Evolutionary conservation across 2,329 filamentous ascomycete species (phyloP), one percentile per base, ranked within the genome.

Genomic region (Hypomyces rosellus): DNA sequence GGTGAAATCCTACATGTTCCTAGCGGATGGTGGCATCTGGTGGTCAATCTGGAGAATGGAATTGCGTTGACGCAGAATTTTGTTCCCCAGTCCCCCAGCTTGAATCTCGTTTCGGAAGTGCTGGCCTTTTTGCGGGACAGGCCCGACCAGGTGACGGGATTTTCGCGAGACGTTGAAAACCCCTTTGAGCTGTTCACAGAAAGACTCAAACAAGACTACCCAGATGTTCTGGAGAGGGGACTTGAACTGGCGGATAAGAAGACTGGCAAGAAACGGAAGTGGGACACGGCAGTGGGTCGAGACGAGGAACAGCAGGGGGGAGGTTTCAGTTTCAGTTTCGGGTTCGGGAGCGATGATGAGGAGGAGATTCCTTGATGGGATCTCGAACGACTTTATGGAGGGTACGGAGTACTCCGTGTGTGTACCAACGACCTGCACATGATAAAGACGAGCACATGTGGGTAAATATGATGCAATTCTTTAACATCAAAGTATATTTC

Each of bases 11-110:
- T 97, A 45, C 89, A 96, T 64, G 92, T 97, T 5, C 92, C 93
- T 0, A 90, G 86, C 46, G 91, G 92, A 5, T 97, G 92, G 92
- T 97, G 93, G 84, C 92, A 97, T 73, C 74, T 97, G 33, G 93
- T 97, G 9, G 84, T 97, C 42, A 97, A 97, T 63, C 72, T 96
- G 1, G 86, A 90, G 59, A 77, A 81, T 12, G 86, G 88, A 40
- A 87, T 97, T 55, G 93, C 92, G 4, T 77, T 97, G 56, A 97
- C 92, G 7, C 92, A 97, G 65, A 97, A 97, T 65, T 96, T 97
- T 63, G 88, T 97, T 12, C 91, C 93, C 37, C 73, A 73, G 54
- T 82, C 82, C 4, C 64, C 66, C 4, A 66, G 59, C 40, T 56
- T 71, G 14, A 65, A 68, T 33, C 86, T 92, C 60, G 69, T 96